Evolutionary conservation across 139 green algal genomes (phyloP), one percentile per base, ranked within the genome.

Genomic region (Gonium pectorale): DNA sequence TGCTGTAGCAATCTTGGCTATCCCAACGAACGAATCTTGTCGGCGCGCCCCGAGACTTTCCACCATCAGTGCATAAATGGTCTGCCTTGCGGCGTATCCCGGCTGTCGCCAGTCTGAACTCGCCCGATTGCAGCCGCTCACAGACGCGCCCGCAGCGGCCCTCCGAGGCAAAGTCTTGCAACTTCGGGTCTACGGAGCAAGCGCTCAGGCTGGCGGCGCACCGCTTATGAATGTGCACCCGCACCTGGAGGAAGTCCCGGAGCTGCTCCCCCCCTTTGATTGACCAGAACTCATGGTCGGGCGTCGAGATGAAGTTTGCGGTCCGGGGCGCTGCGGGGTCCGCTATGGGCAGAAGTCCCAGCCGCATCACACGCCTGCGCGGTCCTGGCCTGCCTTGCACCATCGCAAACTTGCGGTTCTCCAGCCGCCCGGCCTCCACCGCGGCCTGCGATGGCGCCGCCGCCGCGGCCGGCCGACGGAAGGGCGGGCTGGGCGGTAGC

Each of bases 401-500:
- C 29, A 37, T 6, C 2, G 5, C 19, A 3, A 67, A 54, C 33
- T 29, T 24, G 24, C 19, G 27, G 73, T 81, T 81, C 26, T 70
- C 63, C 7, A 70, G n/a, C 29, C 8, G 41, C 29, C 63, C 63
- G 29, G 31, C 33, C 33, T 44, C 63, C 63, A 21, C 63, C 33
- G 29, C 31, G 7, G 63, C 19, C 22, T 31, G 29, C 35, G 44
- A 64, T 29, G n/a, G 41, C 29, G 9, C 43, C 11, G 69, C 44
- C 29, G 69, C 27, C 17, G 69, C 69, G 27, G 67, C 67, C 41
- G 26, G 27, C 40, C 27, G 38, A 15, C 38, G 40, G 77, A 74
- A 83, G 15, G 59, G 31, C 27, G 82, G 33, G 60, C 83, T 88
- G 35, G 82, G 82, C 27, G 82, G 82, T 46, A 88, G 72, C 8